Base-by-base conservation (phyloP, 208 protist species). In the Wallacemonas rigidus region DNA sequence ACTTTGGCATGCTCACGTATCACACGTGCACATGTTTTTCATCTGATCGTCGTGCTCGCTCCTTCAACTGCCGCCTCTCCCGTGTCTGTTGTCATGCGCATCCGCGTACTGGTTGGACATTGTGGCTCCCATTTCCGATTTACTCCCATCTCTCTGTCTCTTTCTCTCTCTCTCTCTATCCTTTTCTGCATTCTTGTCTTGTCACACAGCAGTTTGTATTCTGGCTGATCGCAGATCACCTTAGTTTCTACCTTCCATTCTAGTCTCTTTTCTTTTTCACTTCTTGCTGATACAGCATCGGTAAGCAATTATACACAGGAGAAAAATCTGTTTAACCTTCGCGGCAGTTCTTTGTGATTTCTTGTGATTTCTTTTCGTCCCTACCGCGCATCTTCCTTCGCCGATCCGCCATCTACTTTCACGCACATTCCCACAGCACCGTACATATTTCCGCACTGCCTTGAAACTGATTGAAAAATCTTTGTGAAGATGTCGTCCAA, bases 251-350 rank as follows among this genome's bases (percentile, higher is more conserved):
- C 26, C 26, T 26, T 26, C 26, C 26, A 26, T 26, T 26, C 5
- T 69, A 2, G 38, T 65, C 41, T 71, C 35, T 41, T 36, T 53
- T 11, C 72, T 72, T 80, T 14, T 58, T 56, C 45, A 41, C 26
- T 44, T 72, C n/a, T 54, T 53, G 6, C 15, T 36, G 15, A 26
- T 26, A 26, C 26, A 26, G 26, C 26, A 26, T 26, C 26, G 26
- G 26, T 26, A 26, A 26, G 26, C 26, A 26, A 26, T 26, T 26
- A 26, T 26, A 26, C 26, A 26, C 26, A 26, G 26, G 26, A 26
- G 26, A 26, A 26, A 26, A 26, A 26, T 26, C 26, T 26, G 26
- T 26, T 1, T 26, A 26, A 26, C 26, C 26, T 26, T 26, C 26
- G 26, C 26, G 26, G 26, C 26, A 26, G 26, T 26, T 26, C 26